Evolutionary conservation across 208 protist genomes (phyloP).

Genomic region (Blechomonas ayalai): DNA sequence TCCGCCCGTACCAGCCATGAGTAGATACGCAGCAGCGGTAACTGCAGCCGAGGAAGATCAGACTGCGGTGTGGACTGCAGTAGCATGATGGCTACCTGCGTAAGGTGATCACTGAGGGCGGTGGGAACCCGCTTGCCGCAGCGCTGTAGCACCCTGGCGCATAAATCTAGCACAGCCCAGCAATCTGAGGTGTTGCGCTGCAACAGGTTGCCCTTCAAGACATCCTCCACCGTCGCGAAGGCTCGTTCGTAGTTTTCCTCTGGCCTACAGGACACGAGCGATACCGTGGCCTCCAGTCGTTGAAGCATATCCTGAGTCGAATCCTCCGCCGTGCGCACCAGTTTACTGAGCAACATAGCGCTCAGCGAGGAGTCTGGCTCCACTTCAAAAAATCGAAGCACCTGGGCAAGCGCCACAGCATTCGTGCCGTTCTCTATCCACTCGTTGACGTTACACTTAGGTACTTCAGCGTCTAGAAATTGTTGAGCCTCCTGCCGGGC

Average conservation of each 20-base stretch:
- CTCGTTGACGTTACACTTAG: conserved; percentile 29
- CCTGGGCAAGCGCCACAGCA: conserved; percentile 60
- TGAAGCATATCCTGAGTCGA: conserved; percentile 2
- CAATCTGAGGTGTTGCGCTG: background rate
- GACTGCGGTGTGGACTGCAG: conserved; percentile 24
- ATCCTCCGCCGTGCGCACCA: conserved; percentile 56
- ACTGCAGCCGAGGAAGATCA: conserved; percentile 22
- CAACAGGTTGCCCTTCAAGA: conserved; percentile 19
- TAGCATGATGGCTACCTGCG: conserved; percentile 23
- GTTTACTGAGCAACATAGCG: conserved; percentile 51
- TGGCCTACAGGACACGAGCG: conserved; percentile 22
- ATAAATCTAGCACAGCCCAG: conserved; percentile 24
- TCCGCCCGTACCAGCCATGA: conserved; percentile 74
- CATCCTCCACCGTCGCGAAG: conserved; percentile 40
- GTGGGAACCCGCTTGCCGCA: conserved; percentile 55
- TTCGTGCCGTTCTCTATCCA: conserved; percentile 76
- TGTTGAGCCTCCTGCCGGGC: conserved; percentile 59
- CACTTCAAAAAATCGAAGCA: conserved; percentile 72
- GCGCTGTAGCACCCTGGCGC: conserved; percentile 67
- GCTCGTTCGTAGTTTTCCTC: conserved; percentile 75
- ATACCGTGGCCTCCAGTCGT: conserved; percentile 30
- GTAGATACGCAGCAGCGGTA: conserved; percentile 54
- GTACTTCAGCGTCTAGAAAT: conserved; percentile 79
- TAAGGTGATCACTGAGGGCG: conserved; percentile 46
- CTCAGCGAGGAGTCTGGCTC: conserved; percentile 50